A percentile compares a stretch with the other conserved stretches of the same genome.
Evolutionary conservation across 352 stramenopile genomes (phyloP).

Genomic region (Phytophthora megakarya): DNA sequence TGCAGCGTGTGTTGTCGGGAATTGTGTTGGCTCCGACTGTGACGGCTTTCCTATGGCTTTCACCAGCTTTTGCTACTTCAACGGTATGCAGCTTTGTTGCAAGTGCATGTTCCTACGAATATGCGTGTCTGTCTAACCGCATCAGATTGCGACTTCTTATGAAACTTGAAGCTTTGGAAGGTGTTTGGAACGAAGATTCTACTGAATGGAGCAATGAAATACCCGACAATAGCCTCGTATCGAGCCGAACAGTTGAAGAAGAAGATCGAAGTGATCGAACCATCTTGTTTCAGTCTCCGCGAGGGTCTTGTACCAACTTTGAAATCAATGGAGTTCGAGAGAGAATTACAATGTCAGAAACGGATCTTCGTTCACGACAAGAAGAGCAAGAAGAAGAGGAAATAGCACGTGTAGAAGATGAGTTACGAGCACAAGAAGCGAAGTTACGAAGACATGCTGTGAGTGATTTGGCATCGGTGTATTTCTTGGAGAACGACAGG

Average conservation of each 20-base stretch:
- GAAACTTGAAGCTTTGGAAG: constrained; percentile 38
- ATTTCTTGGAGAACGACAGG: constrained; percentile 40
- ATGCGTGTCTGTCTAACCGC: constrained; percentile 64
- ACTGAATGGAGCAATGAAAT: constrained; percentile 1
- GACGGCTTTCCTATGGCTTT: constrained; percentile 69
- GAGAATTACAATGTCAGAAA: constrained; percentile 2
- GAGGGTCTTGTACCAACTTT: background rate
- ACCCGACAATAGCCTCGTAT: background rate
- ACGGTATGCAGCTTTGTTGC: constrained; percentile 63
- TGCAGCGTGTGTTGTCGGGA: constrained; percentile 65
- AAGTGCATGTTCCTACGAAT: constrained; percentile 72
- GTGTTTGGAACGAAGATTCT: constrained; percentile 24
- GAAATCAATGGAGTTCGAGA: background rate
- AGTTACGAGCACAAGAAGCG: constrained; percentile 27
- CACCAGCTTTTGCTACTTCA: constrained; percentile 60
- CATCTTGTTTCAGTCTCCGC: constrained; percentile 1
- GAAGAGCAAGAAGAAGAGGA: constrained; percentile 33
- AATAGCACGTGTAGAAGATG: constrained; percentile 24
- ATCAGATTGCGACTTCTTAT: constrained; percentile 58
- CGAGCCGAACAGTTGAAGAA: constrained; percentile 8
- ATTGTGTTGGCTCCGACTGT: constrained; percentile 58
- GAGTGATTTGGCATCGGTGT: constrained; percentile 15
- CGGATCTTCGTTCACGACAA: constrained; percentile 14
- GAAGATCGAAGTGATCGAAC: constrained; percentile 4
- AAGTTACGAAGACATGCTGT: constrained; percentile 32